Percentiles rank a stretch among this genome's conserved stretches.
These are phyloP conservation scores for Euphorbia pulcherrima DNA, from an alignment of 345 rosid species.

Conservation along the genomic window DNA sequence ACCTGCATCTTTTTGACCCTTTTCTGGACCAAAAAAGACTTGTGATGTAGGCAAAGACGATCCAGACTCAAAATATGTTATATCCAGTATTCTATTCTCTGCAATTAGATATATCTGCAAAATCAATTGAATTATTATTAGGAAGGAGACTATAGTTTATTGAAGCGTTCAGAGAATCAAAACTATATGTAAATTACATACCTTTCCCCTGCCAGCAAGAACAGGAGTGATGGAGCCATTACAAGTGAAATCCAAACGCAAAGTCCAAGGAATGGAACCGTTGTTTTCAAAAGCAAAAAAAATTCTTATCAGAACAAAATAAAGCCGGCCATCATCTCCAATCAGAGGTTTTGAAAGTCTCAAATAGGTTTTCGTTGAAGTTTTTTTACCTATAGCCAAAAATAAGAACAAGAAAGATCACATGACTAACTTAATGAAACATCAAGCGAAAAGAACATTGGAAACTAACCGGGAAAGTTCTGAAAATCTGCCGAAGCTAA, in stretches of 20 bases:
- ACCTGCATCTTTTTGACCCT: conserved; percentile 33
- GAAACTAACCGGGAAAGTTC: background rate
- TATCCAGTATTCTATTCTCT: conserved; percentile 59
- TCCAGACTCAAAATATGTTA: conserved; percentile 37
- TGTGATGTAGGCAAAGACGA: conserved; percentile 43
- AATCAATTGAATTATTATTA: conserved; percentile 15
- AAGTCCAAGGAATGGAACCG: conserved; percentile 74
- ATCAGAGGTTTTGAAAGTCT: conserved; percentile 63
- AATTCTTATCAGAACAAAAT: conserved; percentile 57
- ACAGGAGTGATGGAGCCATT: conserved; percentile 47
- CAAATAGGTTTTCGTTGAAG: conserved; percentile 18
- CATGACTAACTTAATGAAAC: background rate
- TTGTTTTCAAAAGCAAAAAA: conserved; percentile 67
- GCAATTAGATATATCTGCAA: conserved; percentile 72
- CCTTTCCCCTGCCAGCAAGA: conserved; percentile 59
- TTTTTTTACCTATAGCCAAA: conserved; percentile 29
- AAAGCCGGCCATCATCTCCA: conserved; percentile 61
- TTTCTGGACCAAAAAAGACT: conserved; percentile 57
- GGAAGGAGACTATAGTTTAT: background rate
- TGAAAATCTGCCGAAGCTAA: conserved; percentile 1
- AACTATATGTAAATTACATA: conserved; percentile 13
- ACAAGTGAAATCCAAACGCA: conserved; percentile 59
- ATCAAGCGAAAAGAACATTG: no score
- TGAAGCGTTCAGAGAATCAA: background rate
- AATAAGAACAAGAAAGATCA: no score